Conservation (phyloP, 1,139 yeast species). For the Wickerhamomyces sp. region DNA sequence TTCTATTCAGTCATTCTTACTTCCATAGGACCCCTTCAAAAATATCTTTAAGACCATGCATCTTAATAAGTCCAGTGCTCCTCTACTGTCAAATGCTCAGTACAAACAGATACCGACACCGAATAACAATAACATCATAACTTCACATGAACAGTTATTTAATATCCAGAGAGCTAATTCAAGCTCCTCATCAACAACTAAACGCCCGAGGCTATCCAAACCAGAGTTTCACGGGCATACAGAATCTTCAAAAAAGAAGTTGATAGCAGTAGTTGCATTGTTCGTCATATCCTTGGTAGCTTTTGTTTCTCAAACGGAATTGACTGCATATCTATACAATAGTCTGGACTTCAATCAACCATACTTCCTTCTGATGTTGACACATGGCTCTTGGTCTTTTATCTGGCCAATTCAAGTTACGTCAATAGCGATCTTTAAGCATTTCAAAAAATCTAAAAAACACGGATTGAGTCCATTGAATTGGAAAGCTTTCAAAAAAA, state of each 20-base stretch:
- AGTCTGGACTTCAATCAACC: constrained; percentile 62
- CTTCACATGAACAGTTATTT: no score
- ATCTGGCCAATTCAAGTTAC: constrained; percentile 75
- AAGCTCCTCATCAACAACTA: no score
- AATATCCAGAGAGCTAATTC: no score
- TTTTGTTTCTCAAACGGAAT: constrained; percentile 77
- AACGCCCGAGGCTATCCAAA: no score
- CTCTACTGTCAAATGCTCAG: no score
- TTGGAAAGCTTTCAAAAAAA: constrained; percentile 27
- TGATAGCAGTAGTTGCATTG: constrained; percentile 50
- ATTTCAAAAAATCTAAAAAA: constrained; percentile 29
- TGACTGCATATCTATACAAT: constrained; percentile 66
- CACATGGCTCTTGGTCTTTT: constrained; percentile 77
- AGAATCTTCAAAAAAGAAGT: constrained; percentile 29
- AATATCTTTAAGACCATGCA: no score
- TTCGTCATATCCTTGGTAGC: constrained; percentile 56
- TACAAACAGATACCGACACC: no score
- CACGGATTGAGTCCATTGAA: constrained; percentile 13
- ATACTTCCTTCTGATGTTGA: constrained; percentile 55
- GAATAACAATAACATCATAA: no score
- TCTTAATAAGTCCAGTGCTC: no score
- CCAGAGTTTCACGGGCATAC: neutral
- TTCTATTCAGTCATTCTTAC: no score
- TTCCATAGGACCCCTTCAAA: no score
- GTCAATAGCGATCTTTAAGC: constrained; percentile 39